Percentiles rank a stretch among this genome's conserved stretches.
phyloP scores from a whole-genome alignment of 306 rosid genomes.

The Prunus mume region DNA sequence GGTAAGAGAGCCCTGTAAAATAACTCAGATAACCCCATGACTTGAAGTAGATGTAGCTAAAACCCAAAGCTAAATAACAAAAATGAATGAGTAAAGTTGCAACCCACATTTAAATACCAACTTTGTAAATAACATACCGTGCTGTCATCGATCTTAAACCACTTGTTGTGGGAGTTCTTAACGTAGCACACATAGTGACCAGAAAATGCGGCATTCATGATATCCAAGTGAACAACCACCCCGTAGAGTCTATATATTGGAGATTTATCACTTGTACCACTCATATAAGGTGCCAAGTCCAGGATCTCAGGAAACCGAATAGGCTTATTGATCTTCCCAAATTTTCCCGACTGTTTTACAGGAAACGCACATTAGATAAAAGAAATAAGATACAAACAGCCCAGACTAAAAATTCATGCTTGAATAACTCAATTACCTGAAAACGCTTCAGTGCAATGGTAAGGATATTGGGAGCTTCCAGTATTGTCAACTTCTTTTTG shows the following conservation, averaged over 20 bases:
- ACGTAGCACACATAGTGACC: constrained; percentile 97
- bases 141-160: constrained; percentile 98
- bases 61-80: not conserved
- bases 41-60: not conserved
- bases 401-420: constrained; percentile 7
- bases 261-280: constrained; percentile 85
- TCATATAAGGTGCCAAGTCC: constrained; percentile 83
- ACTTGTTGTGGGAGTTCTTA: constrained; percentile 79
- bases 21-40: not conserved
- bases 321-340: constrained; percentile 96
- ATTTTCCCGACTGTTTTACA: constrained; percentile 72
- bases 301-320: constrained; percentile 77
- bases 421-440: constrained; percentile 57
- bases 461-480: constrained; percentile 94
- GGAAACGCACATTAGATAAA: not conserved
- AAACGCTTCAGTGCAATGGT: constrained; percentile 94
- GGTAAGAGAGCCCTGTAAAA: not conserved
- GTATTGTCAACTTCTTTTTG: constrained; percentile 84
- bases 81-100: not conserved
- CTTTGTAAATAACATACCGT: constrained; percentile 44
- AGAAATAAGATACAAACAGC: constrained; percentile 7
- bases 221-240: constrained; percentile 89
- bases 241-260: constrained; percentile 84
- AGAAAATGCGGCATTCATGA: constrained; percentile 91
- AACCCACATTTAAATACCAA: not conserved